Conservation (phyloP, 2,329 filamentous ascomycete genomes). For the Clonostachys rosea region DNA sequence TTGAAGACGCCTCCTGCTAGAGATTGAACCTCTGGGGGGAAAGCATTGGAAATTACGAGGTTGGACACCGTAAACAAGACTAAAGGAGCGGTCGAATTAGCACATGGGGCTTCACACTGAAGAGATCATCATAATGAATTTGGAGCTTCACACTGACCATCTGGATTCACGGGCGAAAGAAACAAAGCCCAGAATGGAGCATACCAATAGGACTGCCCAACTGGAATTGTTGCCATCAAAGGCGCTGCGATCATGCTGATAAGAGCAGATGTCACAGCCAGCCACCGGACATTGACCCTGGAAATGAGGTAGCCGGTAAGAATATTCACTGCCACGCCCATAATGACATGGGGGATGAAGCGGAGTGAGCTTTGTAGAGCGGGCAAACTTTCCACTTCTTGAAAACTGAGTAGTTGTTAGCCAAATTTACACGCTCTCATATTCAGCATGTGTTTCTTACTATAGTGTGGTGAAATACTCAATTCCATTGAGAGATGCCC, state of each 20-base stretch:
- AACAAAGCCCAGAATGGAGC: constrained; percentile 35
- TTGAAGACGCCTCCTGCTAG: constrained; percentile 58
- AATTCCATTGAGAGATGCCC: constrained; percentile 38
- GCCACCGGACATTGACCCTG: constrained; percentile 25
- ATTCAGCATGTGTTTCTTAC: constrained; percentile 16
- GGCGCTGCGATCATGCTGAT: constrained; percentile 41
- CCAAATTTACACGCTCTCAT: background rate
- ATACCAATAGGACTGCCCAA: constrained; percentile 45
- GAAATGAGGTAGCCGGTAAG: constrained; percentile 34
- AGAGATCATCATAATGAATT: background rate
- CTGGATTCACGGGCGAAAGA: constrained; percentile 35
- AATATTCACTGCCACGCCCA: constrained; percentile 35
- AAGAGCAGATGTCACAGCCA: constrained; percentile 30
- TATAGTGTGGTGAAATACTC: constrained; percentile 44
- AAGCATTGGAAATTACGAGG: constrained; percentile 48
- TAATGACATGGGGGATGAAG: constrained; percentile 39
- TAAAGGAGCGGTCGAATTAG: background rate
- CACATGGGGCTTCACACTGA: background rate
- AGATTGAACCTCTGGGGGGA: constrained; percentile 48
- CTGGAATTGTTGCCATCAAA: constrained; percentile 47
- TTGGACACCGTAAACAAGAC: constrained; percentile 52
- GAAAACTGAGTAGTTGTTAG: constrained; percentile 28
- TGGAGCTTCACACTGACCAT: constrained; percentile 18
- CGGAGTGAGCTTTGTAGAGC: constrained; percentile 40
- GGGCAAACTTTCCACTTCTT: constrained; percentile 37